Conservation (phyloP, 805 yeast species). For the Hyphopichia homilentoma region DNA sequence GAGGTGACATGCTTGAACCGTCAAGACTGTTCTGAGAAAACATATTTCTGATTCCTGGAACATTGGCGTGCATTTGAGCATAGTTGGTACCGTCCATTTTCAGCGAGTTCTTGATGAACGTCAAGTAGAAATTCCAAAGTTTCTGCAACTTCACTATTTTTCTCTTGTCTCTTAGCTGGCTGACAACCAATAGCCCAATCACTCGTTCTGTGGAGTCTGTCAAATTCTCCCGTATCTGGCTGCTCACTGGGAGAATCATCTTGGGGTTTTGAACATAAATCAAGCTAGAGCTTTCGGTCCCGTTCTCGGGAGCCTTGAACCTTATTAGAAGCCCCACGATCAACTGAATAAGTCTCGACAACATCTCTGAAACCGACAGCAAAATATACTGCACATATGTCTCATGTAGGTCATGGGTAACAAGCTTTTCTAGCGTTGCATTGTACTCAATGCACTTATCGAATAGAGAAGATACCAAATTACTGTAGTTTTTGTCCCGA, state of each 20-base stretch:
- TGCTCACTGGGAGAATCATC: no score
- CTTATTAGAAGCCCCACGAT: constrained; percentile 31
- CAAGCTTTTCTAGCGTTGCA: neutral
- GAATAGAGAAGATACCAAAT: neutral
- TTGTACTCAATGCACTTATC: neutral
- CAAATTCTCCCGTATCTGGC: neutral
- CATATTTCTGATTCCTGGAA: constrained; percentile 27
- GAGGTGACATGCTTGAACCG: no score
- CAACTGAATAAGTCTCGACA: constrained; percentile 28
- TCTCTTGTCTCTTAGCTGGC: constrained; percentile 11
- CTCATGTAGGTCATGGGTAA: constrained; percentile 1
- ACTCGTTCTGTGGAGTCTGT: neutral
- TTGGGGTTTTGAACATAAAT: no score
- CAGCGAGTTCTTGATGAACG: constrained; percentile 28
- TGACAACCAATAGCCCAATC: constrained; percentile 8
- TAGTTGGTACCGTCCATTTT: constrained; percentile 25
- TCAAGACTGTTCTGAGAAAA: no score
- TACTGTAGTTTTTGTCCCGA: no score
- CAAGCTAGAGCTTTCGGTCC: no score
- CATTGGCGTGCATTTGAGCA: constrained; percentile 29
- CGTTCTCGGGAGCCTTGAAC: constrained; percentile 9
- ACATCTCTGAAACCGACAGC: constrained; percentile 23
- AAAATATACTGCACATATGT: constrained; percentile 16
- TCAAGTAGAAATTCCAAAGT: constrained; percentile 38
- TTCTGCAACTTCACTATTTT: constrained; percentile 18